phyloP scores from a whole-genome alignment of 164 flowering plant species.

The Umbilicus rupestris region DNA sequence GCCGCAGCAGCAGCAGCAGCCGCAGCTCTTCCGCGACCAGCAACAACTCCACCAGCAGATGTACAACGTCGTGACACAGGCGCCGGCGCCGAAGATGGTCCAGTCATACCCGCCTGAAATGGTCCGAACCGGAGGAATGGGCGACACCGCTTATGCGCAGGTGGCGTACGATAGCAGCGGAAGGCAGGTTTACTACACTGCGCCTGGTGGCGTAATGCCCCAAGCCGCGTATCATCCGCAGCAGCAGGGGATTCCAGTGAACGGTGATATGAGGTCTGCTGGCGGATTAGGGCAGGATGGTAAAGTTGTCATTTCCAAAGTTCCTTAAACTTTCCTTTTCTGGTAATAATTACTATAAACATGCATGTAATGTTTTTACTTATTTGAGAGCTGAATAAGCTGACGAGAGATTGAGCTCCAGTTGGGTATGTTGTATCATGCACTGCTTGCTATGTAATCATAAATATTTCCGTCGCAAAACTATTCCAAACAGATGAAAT shows the following conservation, averaged over 20 bases:
- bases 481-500: too few relatives aligned
- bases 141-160: background rate
- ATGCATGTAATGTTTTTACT: background rate
- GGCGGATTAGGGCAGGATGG: constrained; percentile 2
- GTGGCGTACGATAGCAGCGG: constrained; percentile 10
- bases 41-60: background rate
- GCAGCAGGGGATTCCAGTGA: constrained; percentile 6
- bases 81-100: background rate
- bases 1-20: background rate
- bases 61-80: background rate
- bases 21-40: constrained; percentile 1
- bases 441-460: too few relatives aligned
- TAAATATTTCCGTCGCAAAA: too few relatives aligned
- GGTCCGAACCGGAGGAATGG: background rate
- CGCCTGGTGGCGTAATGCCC: background rate
- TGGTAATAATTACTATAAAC: background rate
- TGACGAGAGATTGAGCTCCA: background rate
- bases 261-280: background rate
- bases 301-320: constrained; percentile 4
- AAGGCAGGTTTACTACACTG: constrained; percentile 6
- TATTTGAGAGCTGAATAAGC: background rate
- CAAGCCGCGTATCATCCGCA: constrained; percentile 3
- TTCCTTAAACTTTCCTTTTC: background rate
- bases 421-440: background rate
- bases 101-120: background rate